Percentiles rank a stretch among this genome's conserved stretches.
These are phyloP conservation scores for Globisporangium cederbergense DNA, from an alignment of 352 stramenopile genomes.

Conservation along the genomic window DNA sequence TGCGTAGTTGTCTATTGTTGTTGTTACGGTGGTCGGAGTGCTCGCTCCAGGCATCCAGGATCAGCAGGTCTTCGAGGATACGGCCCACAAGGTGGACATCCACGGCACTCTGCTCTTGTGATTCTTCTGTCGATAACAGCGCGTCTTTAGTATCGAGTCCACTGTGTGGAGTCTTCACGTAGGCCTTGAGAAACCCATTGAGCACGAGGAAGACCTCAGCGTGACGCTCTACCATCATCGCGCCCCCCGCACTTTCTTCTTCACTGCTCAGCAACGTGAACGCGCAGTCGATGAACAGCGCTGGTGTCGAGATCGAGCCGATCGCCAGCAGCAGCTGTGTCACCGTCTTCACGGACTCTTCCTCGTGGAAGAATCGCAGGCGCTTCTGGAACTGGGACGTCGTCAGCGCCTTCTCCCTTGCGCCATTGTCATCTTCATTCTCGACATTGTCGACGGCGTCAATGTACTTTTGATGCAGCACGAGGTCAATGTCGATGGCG, in stretches of 20 bases:
- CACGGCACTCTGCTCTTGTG: conserved; percentile 14
- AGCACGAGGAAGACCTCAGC: conserved; percentile 59
- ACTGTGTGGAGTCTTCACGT: conserved; percentile 10
- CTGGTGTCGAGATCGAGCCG: conserved; percentile 43
- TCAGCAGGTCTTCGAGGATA: conserved; percentile 71
- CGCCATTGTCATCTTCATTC: background rate
- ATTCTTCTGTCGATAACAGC: background rate
- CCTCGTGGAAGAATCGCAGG: conserved; percentile 66
- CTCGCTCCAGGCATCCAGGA: conserved; percentile 42
- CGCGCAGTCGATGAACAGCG: conserved; percentile 62
- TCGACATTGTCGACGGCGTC: conserved; percentile 4
- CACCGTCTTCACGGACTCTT: conserved; percentile 47
- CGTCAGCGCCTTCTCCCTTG: conserved; percentile 18
- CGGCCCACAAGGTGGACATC: conserved; percentile 67
- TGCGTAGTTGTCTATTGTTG: background rate
- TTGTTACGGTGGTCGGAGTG: conserved; percentile 9
- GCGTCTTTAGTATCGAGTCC: background rate
- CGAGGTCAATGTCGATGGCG: conserved; percentile 66
- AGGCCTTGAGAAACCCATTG: conserved; percentile 54
- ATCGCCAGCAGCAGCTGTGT: conserved; percentile 47
- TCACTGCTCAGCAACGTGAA: conserved; percentile 34
- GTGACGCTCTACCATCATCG: conserved; percentile 9
- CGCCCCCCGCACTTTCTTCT: background rate
- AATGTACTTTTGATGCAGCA: conserved; percentile 47
- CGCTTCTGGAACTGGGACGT: conserved; percentile 81